phyloP scores from a whole-genome alignment of 495 filamentous ascomycete genomes.

The Lophiostoma macrostomum region DNA sequence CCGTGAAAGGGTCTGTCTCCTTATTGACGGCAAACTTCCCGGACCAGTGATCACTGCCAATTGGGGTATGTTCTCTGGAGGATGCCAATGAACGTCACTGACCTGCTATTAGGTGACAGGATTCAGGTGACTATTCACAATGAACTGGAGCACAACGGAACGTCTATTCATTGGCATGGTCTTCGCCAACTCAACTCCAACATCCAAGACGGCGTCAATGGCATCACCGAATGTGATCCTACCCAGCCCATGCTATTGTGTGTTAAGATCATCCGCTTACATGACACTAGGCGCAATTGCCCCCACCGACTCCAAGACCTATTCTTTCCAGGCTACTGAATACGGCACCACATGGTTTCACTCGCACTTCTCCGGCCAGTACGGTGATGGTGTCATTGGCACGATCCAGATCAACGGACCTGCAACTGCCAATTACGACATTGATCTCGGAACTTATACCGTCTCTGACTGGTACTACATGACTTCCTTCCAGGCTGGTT shows the following conservation, averaged over 20 bases:
- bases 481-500: slow-evolving; percentile 31
- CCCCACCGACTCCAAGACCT: slow-evolving; percentile 37
- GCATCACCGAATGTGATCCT: slow-evolving; percentile 39
- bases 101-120: slow-evolving; percentile 36
- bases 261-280: background rate
- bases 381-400: slow-evolving; percentile 41
- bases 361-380: slow-evolving; percentile 39
- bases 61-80: slow-evolving; percentile 31
- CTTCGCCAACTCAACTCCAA: slow-evolving; percentile 38
- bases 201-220: slow-evolving; percentile 38
- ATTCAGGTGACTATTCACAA: slow-evolving; percentile 38
- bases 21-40: slow-evolving; percentile 37
- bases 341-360: slow-evolving; percentile 43
- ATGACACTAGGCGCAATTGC: slow-evolving; percentile 31
- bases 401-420: slow-evolving; percentile 41
- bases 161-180: slow-evolving; percentile 42
- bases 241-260: background rate
- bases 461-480: slow-evolving; percentile 42
- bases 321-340: slow-evolving; percentile 39
- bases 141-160: slow-evolving; percentile 39
- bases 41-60: slow-evolving; percentile 36
- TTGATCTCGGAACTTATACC: slow-evolving; percentile 37
- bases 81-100: background rate
- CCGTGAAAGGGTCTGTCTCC: slow-evolving; percentile 19
- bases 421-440: slow-evolving; percentile 41